These are phyloP conservation scores for Mycena galericulata DNA, from an alignment of 768 basidiomycete genomes.

Conservation along the genomic window DNA sequence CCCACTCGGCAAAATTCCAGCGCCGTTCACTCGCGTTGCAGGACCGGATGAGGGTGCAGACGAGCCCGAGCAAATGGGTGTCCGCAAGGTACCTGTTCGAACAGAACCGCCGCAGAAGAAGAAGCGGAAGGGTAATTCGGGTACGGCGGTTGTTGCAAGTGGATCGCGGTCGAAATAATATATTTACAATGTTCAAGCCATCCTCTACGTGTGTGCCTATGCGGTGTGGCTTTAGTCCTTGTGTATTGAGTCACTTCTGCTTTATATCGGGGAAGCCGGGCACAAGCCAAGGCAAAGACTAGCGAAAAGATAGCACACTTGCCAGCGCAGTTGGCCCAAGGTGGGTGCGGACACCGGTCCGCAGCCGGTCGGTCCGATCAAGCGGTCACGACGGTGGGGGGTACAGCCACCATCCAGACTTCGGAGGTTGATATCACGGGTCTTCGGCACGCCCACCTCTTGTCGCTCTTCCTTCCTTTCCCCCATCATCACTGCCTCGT, in stretches of 20 bases:
- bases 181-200: not conserved
- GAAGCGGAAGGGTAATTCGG: not conserved
- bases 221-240: no score
- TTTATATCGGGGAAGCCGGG: not conserved
- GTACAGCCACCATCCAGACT: not conserved
- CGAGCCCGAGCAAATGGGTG: not conserved
- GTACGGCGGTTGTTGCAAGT: not conserved
- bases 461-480: no score
- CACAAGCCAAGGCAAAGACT: not conserved
- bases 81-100: not conserved
- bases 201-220: not conserved
- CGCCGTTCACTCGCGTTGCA: conserved; percentile 3
- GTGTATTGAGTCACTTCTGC: no score
- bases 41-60: conserved; percentile 4
- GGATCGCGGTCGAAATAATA: not conserved
- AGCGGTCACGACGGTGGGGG: not conserved
- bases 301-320: not conserved
- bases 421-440: no score
- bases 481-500: no score
- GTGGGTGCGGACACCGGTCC: no score
- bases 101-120: not conserved
- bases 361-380: not conserved
- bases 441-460: no score
- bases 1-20: not conserved
- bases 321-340: no score